A percentile compares a stretch with the other conserved stretches of the same genome.
Conservation (phyloP, 2,329 filamentous ascomycete species). For the Harringtonia lauricola region DNA sequence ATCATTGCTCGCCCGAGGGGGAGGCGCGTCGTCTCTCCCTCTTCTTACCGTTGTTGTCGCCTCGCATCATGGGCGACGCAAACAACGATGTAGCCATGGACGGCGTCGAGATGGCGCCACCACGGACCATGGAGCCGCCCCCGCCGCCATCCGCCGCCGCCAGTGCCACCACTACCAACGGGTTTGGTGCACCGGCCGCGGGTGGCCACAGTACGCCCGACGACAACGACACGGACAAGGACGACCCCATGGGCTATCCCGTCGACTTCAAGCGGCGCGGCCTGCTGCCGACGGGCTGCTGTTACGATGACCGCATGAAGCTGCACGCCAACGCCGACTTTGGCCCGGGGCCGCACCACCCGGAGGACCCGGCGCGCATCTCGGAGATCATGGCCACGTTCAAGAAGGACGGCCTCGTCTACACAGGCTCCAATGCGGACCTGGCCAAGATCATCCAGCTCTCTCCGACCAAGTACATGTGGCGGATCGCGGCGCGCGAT, state of each 20-base stretch:
- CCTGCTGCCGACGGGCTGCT: constrained; percentile 61
- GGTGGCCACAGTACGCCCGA: constrained; percentile 7
- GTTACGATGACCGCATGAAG: constrained; percentile 93
- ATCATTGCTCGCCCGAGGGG: too few relatives aligned
- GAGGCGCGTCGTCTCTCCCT: constrained; percentile 3
- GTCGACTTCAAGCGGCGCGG: constrained; percentile 28
- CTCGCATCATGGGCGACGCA: constrained; percentile 3
- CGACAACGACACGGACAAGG: constrained; percentile 16
- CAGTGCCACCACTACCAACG: neutral
- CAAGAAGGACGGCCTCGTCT: constrained; percentile 70
- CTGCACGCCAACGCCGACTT: constrained; percentile 82
- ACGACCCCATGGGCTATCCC: constrained; percentile 19
- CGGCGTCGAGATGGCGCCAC: constrained; percentile 4
- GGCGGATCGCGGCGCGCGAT: constrained; percentile 66
- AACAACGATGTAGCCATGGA: constrained; percentile 15
- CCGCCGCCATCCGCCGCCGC: too few relatives aligned
- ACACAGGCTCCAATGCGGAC: constrained; percentile 43
- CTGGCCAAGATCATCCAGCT: constrained; percentile 38
- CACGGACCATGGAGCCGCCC: neutral
- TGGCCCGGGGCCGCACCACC: constrained; percentile 67
- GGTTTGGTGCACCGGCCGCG: too few relatives aligned
- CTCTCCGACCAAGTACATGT: constrained; percentile 52
- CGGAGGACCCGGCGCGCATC: constrained; percentile 87
- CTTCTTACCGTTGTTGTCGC: neutral
- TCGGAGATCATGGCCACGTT: constrained; percentile 88